Evolutionary conservation across 2,329 filamentous ascomycete species (phyloP).

Genomic region (Teratosphaeriaceae sp.): DNA sequence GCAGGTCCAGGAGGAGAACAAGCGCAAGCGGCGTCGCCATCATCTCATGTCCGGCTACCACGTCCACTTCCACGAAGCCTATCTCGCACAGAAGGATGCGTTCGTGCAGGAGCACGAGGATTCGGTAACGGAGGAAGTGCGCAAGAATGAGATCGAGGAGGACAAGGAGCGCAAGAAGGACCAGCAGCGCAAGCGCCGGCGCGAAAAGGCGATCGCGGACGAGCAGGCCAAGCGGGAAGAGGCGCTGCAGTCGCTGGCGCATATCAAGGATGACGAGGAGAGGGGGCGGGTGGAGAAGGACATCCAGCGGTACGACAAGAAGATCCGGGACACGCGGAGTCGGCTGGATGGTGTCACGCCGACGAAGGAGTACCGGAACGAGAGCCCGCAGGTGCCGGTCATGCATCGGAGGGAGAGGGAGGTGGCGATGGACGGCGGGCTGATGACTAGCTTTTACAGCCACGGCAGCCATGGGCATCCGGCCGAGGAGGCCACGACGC

Average conservation of each 20-base stretch:
- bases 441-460: constrained; percentile 68
- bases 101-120: constrained; percentile 73
- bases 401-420: constrained; percentile 34
- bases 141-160: constrained; percentile 80
- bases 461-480: constrained; percentile 15
- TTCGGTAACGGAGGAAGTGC: constrained; percentile 76
- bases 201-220: constrained; percentile 89
- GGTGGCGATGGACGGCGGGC: constrained; percentile 77
- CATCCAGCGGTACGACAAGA: constrained; percentile 85
- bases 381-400: constrained; percentile 43
- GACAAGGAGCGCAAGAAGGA: constrained; percentile 99
- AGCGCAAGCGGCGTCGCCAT: constrained; percentile 59
- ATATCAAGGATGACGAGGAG: constrained; percentile 75
- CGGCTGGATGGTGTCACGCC: constrained; percentile 76
- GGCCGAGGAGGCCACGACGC: constrained; percentile 20
- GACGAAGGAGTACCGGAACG: constrained; percentile 64
- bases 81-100: constrained; percentile 64
- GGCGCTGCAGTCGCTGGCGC: constrained; percentile 69
- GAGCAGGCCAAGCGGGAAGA: constrained; percentile 77
- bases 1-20: constrained; percentile 54
- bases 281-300: constrained; percentile 74
- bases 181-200: constrained; percentile 93
- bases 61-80: constrained; percentile 59
- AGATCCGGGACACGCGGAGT: constrained; percentile 82
- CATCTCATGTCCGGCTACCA: constrained; percentile 50